A percentile compares a stretch with the other conserved stretches of the same genome.
Conservation (phyloP, 2,329 filamentous ascomycete genomes). For the Fusarium sp. region DNA sequence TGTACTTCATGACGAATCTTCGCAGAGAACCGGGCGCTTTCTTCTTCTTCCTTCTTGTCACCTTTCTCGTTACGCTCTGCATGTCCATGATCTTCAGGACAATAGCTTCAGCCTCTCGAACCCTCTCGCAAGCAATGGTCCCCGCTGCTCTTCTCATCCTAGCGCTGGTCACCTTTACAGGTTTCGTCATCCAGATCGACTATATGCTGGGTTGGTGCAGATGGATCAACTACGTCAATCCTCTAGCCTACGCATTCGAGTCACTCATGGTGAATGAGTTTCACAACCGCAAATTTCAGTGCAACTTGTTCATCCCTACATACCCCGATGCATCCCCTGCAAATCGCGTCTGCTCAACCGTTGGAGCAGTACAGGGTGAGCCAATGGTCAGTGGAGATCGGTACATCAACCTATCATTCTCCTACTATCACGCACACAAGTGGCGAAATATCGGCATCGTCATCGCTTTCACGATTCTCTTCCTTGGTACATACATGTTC, state of each 20-base stretch:
- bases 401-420: conserved; percentile 56
- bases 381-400: conserved; percentile 57
- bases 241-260: conserved; percentile 73
- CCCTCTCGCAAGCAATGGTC: conserved; percentile 58
- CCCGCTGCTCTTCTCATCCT: conserved; percentile 52
- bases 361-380: conserved; percentile 59
- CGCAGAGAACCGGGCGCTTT: conserved; percentile 57
- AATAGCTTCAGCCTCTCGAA: conserved; percentile 58
- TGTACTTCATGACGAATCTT: conserved; percentile 62
- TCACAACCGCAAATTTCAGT: conserved; percentile 41
- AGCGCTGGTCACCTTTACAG: conserved; percentile 53
- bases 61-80: conserved; percentile 50
- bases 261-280: conserved; percentile 75
- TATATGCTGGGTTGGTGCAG: conserved; percentile 71
- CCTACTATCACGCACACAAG: conserved; percentile 59
- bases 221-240: conserved; percentile 75
- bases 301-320: conserved; percentile 42
- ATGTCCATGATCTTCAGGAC: conserved; percentile 59
- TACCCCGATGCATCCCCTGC: conserved; percentile 42
- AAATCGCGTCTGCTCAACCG: conserved; percentile 58
- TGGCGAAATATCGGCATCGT: conserved; percentile 70
- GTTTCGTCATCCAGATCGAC: conserved; percentile 55
- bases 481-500: conserved; percentile 60
- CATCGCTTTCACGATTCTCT: conserved; percentile 60
- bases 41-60: conserved; percentile 58